Evolutionary conservation across 441 rosid genomes (phyloP), one percentile per base, ranked within the genome.

Genomic region (Hypseocharis bilobata): DNA sequence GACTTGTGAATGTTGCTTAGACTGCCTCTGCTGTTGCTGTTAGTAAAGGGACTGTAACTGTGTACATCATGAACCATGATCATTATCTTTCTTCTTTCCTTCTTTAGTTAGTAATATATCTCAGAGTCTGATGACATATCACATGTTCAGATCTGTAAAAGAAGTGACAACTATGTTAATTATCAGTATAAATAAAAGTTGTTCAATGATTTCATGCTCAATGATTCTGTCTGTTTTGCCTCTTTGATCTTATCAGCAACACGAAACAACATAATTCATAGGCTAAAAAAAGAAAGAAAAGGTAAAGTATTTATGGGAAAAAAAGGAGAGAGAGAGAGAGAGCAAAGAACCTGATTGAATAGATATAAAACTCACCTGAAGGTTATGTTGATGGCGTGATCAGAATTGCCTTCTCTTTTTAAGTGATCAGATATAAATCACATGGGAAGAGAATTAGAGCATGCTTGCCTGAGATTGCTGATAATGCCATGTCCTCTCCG

Each of bases 1-100:
- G 45, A 58, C 62, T 44, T 65, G 38, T 26, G 66, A 54, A 28
- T 64, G 47, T 32, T 67, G 70, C 60, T 17, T 38, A n/a, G 44
- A 23, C 29, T 27, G 25, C 30, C 59, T 22, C 10, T 23, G 11
- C 28, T 20, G 29, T 16, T 20, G 28, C 59, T 54, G n/a, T 54
- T 13, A 6, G 10, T 54, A 2, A 54, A 23, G 8, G 25, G 28
- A 20, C 20, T 7, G 13, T 26, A 54, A 16, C n/a, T n/a, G n/a
- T n/a, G n/a, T n/a, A n/a, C n/a, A n/a, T n/a, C n/a, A n/a, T n/a
- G n/a, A n/a, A n/a, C n/a, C 44, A 38, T 38, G 44, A 6, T 3
- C 5, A 47, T 2, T 6, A 47, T 16, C 54, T 47, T 47, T 45
- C 17, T 45, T 45, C 16, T 45, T 36, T 8, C 44, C 10, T 36